A percentile compares a stretch with the other conserved stretches of the same genome.
These are phyloP conservation scores for Bruguiera parviflora DNA, from an alignment of 345 rosid genomes.

Conservation along the genomic window DNA sequence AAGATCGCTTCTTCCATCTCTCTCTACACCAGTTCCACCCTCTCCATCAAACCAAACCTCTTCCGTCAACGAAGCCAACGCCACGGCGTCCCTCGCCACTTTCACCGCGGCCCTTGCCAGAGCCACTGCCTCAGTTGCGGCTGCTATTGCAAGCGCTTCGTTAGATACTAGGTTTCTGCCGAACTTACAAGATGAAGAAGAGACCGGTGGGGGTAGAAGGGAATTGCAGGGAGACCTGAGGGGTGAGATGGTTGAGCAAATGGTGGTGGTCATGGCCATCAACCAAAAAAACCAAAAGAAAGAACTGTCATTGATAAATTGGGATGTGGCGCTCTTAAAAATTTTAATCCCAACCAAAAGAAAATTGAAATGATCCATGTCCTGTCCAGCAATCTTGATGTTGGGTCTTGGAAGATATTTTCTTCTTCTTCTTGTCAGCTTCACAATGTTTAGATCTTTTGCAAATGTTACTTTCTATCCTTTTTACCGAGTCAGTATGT, in stretches of 20 bases:
- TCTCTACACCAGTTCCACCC: background rate
- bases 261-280: slow-evolving; percentile 31
- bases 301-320: too few species aligned
- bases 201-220: slow-evolving; percentile 7
- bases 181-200: slow-evolving; percentile 29
- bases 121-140: slow-evolving; percentile 13
- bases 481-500: too few species aligned
- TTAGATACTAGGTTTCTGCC: slow-evolving; percentile 15
- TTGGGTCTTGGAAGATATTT: too few species aligned
- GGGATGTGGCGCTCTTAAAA: too few species aligned
- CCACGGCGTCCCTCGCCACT: slow-evolving; percentile 34
- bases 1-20: slow-evolving; percentile 2
- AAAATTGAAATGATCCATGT: too few species aligned
- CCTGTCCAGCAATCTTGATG: too few species aligned
- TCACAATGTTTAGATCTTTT: too few species aligned
- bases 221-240: slow-evolving; percentile 32
- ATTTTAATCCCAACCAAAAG: too few species aligned
- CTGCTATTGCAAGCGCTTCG: slow-evolving; percentile 20
- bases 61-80: slow-evolving; percentile 19
- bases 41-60: slow-evolving; percentile 11
- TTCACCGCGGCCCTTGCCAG: slow-evolving; percentile 27
- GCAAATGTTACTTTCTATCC: too few species aligned
- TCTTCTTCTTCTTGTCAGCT: too few species aligned
- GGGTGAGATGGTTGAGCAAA: slow-evolving; percentile 24
- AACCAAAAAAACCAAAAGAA: background rate